Conservation (phyloP, 352 stramenopile genomes). For the Thalassiosira ordinaria region DNA sequence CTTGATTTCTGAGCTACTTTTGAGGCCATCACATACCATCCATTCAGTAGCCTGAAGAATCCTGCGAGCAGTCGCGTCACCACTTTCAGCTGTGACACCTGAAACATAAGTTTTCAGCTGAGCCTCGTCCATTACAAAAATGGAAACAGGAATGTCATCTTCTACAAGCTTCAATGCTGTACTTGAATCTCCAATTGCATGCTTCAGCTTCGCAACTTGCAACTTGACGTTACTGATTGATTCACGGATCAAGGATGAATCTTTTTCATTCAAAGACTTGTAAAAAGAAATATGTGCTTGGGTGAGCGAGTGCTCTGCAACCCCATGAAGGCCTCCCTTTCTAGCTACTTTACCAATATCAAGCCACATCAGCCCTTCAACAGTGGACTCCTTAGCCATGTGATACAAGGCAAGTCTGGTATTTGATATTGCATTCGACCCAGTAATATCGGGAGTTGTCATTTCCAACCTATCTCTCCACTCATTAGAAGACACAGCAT, state of each 20-base stretch:
- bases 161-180: constrained; percentile 81
- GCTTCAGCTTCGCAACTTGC: constrained; percentile 84
- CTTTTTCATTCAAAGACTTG: constrained; percentile 31
- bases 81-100: constrained; percentile 37
- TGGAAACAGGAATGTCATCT: constrained; percentile 53
- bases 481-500: constrained; percentile 41
- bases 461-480: constrained; percentile 54
- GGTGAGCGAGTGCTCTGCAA: constrained; percentile 76
- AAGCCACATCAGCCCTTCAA: constrained; percentile 81
- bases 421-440: constrained; percentile 75
- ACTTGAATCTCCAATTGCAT: constrained; percentile 65
- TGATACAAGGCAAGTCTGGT: constrained; percentile 73
- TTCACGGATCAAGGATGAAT: constrained; percentile 27
- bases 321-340: constrained; percentile 66
- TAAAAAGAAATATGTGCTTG: constrained; percentile 69
- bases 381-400: constrained; percentile 60
- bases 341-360: constrained; percentile 75
- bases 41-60: constrained; percentile 94
- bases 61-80: constrained; percentile 85
- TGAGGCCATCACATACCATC: constrained; percentile 94
- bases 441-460: constrained; percentile 51
- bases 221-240: constrained; percentile 64
- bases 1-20: constrained; percentile 93
- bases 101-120: constrained; percentile 46
- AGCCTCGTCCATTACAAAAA: constrained; percentile 57